Evolutionary conservation across 23 red algal genomes (phyloP).

Genomic region (Gracilaria vermiculophylla): DNA sequence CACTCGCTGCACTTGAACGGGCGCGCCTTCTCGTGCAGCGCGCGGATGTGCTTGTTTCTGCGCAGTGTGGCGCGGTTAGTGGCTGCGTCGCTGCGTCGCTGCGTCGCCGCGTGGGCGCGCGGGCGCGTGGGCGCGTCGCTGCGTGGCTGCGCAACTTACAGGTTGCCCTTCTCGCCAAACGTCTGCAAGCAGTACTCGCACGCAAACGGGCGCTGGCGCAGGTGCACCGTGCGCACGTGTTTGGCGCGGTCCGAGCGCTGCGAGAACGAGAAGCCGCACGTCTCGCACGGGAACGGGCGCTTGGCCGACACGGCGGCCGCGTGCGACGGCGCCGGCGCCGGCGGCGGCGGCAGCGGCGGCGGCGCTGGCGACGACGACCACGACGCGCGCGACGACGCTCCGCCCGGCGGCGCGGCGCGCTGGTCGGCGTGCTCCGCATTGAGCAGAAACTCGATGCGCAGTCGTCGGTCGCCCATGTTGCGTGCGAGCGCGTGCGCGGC

Average conservation of each 20-base stretch:
- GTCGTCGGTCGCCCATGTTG: background rate
- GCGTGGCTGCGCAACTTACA: no score
- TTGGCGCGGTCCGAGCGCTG: conserved; percentile 61
- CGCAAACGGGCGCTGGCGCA: conserved; percentile 48
- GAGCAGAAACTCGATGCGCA: conserved; percentile 7
- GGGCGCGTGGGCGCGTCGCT: no score
- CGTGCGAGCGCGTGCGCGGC: no score
- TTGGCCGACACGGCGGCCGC: background rate
- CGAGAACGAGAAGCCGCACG: conserved; percentile 49
- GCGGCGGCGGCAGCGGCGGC: no score
- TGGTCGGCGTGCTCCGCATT: background rate
- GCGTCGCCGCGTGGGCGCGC: no score
- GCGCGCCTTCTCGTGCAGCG: conserved; percentile 54
- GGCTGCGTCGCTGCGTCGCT: background rate
- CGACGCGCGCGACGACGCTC: background rate
- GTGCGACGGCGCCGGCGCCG: background rate
- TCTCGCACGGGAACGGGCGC: conserved; percentile 46
- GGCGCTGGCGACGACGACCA: background rate
- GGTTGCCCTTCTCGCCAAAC: conserved; percentile 69
- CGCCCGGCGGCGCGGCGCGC: no score
- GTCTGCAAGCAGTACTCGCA: conserved; percentile 36
- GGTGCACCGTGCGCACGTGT: conserved; percentile 74
- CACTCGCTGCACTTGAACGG: conserved; percentile 68
- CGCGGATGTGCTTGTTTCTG: conserved; percentile 76
- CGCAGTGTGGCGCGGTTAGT: background rate